A percentile compares a stretch with the other conserved stretches of the same genome.
Evolutionary conservation across 495 filamentous ascomycete genomes (phyloP).

Genomic region (Tuber microsphaerosporum): DNA sequence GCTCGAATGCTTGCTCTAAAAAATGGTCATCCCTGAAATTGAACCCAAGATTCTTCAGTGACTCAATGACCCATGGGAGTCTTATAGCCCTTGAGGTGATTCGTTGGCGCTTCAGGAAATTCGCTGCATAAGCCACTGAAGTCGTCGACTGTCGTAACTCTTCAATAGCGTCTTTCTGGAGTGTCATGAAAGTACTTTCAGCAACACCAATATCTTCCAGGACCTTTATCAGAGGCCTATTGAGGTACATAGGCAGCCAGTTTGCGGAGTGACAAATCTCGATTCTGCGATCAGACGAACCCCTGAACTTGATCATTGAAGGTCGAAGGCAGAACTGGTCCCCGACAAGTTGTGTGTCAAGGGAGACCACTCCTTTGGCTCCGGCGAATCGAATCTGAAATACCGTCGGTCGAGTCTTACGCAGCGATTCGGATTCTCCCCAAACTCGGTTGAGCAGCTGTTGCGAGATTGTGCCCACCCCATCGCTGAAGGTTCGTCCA

Average conservation of each 20-base stretch:
- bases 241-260: constrained; percentile 62
- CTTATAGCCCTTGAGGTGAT: constrained; percentile 50
- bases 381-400: constrained; percentile 66
- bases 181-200: constrained; percentile 51
- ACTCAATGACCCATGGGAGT: constrained; percentile 54
- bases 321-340: constrained; percentile 53
- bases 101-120: constrained; percentile 54
- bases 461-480: constrained; percentile 63
- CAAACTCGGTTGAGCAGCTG: constrained; percentile 52
- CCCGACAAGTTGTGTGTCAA: constrained; percentile 55
- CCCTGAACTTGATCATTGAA: constrained; percentile 77
- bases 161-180: constrained; percentile 54
- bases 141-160: constrained; percentile 53
- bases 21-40: constrained; percentile 61
- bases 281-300: constrained; percentile 49
- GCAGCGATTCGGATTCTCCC: constrained; percentile 44
- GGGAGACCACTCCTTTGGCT: constrained; percentile 45
- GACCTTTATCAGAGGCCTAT: constrained; percentile 73
- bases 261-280: constrained; percentile 68
- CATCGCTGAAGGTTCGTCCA: constrained; percentile 65
- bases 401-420: constrained; percentile 50
- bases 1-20: constrained; percentile 57
- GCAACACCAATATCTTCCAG: constrained; percentile 63
- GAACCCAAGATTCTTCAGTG: constrained; percentile 50
- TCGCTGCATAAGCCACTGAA: constrained; percentile 52